Base-by-base conservation (phyloP, 1,284 basidiomycete species). In the Tylopilus sp. region DNA sequence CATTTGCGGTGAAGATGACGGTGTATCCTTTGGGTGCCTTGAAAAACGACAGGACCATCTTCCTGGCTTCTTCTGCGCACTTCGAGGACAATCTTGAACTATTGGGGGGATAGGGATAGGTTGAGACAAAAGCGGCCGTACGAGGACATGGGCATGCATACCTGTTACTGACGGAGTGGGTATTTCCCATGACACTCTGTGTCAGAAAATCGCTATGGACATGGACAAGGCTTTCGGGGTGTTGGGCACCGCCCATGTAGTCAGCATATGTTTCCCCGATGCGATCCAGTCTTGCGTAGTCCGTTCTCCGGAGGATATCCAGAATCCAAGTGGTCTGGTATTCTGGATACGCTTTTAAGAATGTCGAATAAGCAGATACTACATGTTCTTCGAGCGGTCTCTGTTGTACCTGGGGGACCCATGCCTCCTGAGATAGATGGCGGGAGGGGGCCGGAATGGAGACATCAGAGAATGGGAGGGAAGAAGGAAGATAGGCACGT, bases 1-100 rank as follows among this genome's bases (percentile, higher is more conserved):
- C 91, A 71, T 95, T 95, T 10, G 90, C 81, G 8, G 94, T 95
- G 78, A 95, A 95, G 62, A 95, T 82, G 62, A 95, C 91, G 22
- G 91, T 89, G 75, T 94, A 95, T 3, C 89, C 84, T n/a, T 86
- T 83, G 8, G 91, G 85, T 18, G 91, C 93, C 53, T 86, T 83
- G 74, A 94, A 92, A 80, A 93, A 94, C 5, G 89, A 82, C 12
- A 95, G 85, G 1, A 94, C 89, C 53, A 89, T 87, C 16, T 83
- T 75, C 24, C 93, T 87, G 19, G 93, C 93, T 72, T 92, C 89
- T 58, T 86, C 81, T 16, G 89, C 89, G 70, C 86, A 89, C 57
- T 84, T 81, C 26, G 90, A 79, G 22, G 92, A 93, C 54, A 94
- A 76, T 67, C 83, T 86, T 26, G 93, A 94, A 71, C 93, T 94